Conservation (phyloP, 208 protist genomes). For the Leishmania lainsoni region DNA sequence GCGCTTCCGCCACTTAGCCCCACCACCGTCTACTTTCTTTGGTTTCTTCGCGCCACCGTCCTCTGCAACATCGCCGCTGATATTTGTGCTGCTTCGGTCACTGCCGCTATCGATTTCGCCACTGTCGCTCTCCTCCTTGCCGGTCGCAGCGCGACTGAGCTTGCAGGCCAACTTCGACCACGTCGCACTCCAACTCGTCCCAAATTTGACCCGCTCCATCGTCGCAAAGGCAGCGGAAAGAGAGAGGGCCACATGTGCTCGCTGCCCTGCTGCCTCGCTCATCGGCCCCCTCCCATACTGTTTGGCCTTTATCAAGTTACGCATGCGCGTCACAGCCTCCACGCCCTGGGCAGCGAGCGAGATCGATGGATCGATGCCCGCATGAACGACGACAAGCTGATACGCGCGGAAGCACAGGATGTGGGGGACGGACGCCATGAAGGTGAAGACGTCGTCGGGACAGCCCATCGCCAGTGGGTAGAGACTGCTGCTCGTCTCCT, state of each 20-base stretch:
- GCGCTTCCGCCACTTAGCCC: slow-evolving; percentile 12
- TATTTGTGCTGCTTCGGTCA: background rate
- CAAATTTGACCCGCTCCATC: slow-evolving; percentile 35
- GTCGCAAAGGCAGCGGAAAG: slow-evolving; percentile 33
- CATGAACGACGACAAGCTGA: slow-evolving; percentile 73
- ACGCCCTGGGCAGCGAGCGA: slow-evolving; percentile 48
- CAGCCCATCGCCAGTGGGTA: slow-evolving; percentile 47
- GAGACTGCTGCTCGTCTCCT: slow-evolving; percentile 43
- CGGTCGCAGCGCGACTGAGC: background rate
- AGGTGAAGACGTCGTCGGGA: slow-evolving; percentile 56
- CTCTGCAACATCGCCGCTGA: background rate
- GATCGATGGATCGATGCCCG: slow-evolving; percentile 57
- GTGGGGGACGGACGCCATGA: slow-evolving; percentile 59
- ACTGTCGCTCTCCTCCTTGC: background rate
- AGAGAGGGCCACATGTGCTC: slow-evolving; percentile 28
- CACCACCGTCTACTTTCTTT: slow-evolving; percentile 7
- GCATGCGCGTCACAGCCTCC: slow-evolving; percentile 57
- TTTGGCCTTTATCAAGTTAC: slow-evolving; percentile 39
- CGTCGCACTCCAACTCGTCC: slow-evolving; percentile 49
- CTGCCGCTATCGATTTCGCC: background rate
- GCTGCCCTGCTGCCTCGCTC: slow-evolving; percentile 1
- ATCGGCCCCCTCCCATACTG: slow-evolving; percentile 9
- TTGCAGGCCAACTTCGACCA: slow-evolving; percentile 42
- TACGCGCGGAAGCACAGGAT: slow-evolving; percentile 62
- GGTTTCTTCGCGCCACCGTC: background rate